Conservation (phyloP, 768 basidiomycete species). For the Panaeolus papilionaceus region DNA sequence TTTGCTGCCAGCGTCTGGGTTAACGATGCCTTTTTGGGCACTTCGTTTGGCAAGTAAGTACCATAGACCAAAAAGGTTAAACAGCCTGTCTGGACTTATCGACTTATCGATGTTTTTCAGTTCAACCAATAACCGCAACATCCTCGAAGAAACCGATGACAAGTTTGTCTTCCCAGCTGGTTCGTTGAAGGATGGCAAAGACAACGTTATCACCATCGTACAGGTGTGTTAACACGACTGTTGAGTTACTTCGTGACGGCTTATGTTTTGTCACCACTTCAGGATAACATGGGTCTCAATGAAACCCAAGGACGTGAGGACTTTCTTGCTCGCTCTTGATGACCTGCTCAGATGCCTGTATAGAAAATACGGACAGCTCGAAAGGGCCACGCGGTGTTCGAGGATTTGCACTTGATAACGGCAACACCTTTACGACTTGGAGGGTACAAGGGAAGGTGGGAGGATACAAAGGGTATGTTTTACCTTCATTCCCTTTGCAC, state of each 20-base stretch:
- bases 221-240: slow-evolving; percentile 52
- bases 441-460: slow-evolving; percentile 80
- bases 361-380: slow-evolving; percentile 54
- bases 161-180: slow-evolving; percentile 66
- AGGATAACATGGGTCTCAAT: slow-evolving; percentile 86
- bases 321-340: not conserved
- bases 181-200: slow-evolving; percentile 53
- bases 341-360: not conserved
- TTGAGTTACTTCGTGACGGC: not conserved
- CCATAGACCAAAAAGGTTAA: slow-evolving; percentile 25
- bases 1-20: slow-evolving; percentile 88
- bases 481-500: not conserved
- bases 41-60: slow-evolving; percentile 73
- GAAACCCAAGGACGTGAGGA: slow-evolving; percentile 56
- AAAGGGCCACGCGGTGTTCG: slow-evolving; percentile 83
- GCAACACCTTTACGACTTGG: slow-evolving; percentile 58
- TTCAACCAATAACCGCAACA: slow-evolving; percentile 68
- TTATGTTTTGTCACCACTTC: not conserved
- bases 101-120: slow-evolving; percentile 27
- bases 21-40: slow-evolving; percentile 73
- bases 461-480: slow-evolving; percentile 58
- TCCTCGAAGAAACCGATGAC: slow-evolving; percentile 68
- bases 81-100: not conserved
- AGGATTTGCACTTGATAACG: slow-evolving; percentile 72
- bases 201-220: slow-evolving; percentile 81